Conservation (phyloP, 768 basidiomycete genomes). For the Pleurotus pulmonarius region DNA sequence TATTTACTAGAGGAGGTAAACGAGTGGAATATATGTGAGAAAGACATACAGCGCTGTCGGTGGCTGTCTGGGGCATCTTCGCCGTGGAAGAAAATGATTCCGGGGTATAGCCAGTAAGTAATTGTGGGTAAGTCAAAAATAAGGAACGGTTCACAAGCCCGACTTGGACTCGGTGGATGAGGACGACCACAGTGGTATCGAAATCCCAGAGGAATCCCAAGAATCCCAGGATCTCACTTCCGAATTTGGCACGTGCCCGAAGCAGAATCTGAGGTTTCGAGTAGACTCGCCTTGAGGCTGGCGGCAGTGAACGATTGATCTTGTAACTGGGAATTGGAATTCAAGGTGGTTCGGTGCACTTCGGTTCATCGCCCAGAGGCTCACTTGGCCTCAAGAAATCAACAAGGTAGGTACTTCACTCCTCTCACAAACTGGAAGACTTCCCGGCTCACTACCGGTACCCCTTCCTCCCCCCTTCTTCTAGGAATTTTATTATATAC, state of each 20-base stretch:
- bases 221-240: not conserved
- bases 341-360: slow-evolving; percentile 4
- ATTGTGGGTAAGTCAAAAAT: not conserved
- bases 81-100: not conserved
- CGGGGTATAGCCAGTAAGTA: not conserved
- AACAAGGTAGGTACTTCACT: not conserved
- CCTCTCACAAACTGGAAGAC: too few relatives aligned
- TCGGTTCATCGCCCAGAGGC: not conserved
- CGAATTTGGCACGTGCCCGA: not conserved
- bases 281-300: not conserved
- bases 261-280: not conserved
- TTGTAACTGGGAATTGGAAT: not conserved
- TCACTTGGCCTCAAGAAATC: not conserved
- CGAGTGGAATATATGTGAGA: not conserved
- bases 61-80: not conserved
- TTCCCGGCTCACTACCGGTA: too few relatives aligned
- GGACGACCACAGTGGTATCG: not conserved
- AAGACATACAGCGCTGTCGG: not conserved
- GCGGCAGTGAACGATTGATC: not conserved
- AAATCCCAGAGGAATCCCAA: not conserved
- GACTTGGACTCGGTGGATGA: not conserved
- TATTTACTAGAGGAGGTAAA: not conserved
- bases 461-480: too few relatives aligned
- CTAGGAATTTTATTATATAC: not conserved
- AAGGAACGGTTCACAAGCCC: not conserved